Evolutionary conservation across 2,329 filamentous ascomycete species (phyloP), one percentile per base, ranked within the genome.

Genomic region (Akanthomyces lecanii): DNA sequence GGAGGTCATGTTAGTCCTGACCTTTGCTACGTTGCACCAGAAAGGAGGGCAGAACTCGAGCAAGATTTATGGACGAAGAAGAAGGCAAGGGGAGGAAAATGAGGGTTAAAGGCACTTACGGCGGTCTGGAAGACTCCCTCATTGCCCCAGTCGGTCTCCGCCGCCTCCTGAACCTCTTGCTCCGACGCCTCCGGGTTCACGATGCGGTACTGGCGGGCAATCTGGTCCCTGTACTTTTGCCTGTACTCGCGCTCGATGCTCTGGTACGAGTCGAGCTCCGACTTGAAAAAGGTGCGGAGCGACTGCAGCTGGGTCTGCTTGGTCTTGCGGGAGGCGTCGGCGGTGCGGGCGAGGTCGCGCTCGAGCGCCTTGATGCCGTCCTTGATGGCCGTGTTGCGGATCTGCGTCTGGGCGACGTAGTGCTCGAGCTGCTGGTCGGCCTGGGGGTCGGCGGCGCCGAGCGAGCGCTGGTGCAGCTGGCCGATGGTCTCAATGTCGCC

Each of bases 101-200:
- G 2, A 44, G 7, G 25, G 21, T 2, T 1, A 11, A 61, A 47
- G 47, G 36, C 52, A 53, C 86, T 75, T 82, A 94, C 90, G 64
- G 90, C 90, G 63, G 87, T 89, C 76, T 92, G 89, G 79, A 94
- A 95, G 62, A 95, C 87, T 70, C 89, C 89, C 77, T 93, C 88
- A 64, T 90, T 85, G 61, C 88, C 86, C 88, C 89, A 90, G 72
- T 92, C 87, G 61, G 85, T 80, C 68, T 90, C 81, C 28, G 86
- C 79, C 4, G 89, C 89, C 73, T 90, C 79, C 55, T 82, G 78
- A 3, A 93, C 87, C 75, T 94, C 89, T 1, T 83, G 79, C 64
- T 92, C 89, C 55, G 83, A 84, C n/a, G 90, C 91, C 51, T 92
- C 87, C 58, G 90, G 90, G 73, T 92, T 91, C 68, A 92, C 89